Conservation (phyloP, 2,329 filamentous ascomycete genomes). For the Cladosporium sp. region DNA sequence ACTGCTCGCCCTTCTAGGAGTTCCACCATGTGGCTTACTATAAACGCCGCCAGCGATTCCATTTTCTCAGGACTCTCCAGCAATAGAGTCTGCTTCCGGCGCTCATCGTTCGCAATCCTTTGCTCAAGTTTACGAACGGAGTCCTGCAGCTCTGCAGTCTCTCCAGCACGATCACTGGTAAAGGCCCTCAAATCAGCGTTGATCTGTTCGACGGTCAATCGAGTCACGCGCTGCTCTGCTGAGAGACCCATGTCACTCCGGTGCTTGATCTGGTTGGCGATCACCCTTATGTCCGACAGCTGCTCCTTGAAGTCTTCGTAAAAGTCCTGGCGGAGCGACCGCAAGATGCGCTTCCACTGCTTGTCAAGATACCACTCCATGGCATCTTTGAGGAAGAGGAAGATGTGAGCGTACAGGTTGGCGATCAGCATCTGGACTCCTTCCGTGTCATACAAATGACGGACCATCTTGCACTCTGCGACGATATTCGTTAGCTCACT, state of each 20-base stretch:
- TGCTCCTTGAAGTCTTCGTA: slow-evolving; percentile 18
- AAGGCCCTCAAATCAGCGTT: neutral
- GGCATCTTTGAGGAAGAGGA: slow-evolving; percentile 20
- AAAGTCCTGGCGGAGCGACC: slow-evolving; percentile 19
- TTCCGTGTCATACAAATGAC: slow-evolving; percentile 16
- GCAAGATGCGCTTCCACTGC: slow-evolving; percentile 12
- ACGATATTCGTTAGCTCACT: slow-evolving; percentile 20
- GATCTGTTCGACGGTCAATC: neutral
- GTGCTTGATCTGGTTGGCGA: slow-evolving; percentile 13
- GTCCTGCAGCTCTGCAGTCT: no score
- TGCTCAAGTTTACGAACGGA: neutral
- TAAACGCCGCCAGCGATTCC: neutral
- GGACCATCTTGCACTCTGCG: slow-evolving; percentile 15
- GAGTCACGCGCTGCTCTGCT: neutral
- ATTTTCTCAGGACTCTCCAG: neutral
- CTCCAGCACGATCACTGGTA: no score
- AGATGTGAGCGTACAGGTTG: slow-evolving; percentile 22
- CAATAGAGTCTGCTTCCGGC: neutral
- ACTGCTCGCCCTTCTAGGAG: neutral
- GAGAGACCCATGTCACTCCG: neutral
- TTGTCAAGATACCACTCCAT: slow-evolving; percentile 22
- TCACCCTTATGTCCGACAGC: slow-evolving; percentile 16
- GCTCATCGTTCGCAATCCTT: neutral
- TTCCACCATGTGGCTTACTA: neutral
- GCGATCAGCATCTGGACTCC: slow-evolving; percentile 16